These are phyloP conservation scores for Lentinula edodes DNA, from an alignment of 768 basidiomycete species.

Conservation along the genomic window DNA sequence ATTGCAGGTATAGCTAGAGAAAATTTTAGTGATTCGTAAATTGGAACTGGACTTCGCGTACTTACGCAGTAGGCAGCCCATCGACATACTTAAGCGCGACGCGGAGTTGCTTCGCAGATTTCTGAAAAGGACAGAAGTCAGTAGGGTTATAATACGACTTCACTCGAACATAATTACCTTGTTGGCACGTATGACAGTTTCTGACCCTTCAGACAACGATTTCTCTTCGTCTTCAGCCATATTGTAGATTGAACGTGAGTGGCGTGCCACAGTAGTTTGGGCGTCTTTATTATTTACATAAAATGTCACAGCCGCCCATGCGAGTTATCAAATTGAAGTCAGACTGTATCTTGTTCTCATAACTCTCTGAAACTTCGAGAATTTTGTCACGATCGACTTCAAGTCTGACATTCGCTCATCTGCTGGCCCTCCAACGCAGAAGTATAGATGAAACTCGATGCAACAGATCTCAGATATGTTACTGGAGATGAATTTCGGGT, in stretches of 20 bases:
- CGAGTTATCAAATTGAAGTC: not conserved
- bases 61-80: not conserved
- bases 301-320: not conserved
- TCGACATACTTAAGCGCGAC: not conserved
- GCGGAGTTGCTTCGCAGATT: not conserved
- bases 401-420: not conserved
- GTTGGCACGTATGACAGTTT: slow-evolving; percentile 23
- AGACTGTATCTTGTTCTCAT: too few species aligned
- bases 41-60: not conserved
- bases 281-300: not conserved
- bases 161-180: slow-evolving; percentile 17
- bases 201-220: slow-evolving; percentile 15
- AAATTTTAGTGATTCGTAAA: not conserved
- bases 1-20: slow-evolving; percentile 12
- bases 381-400: too few species aligned
- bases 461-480: slow-evolving; percentile 90
- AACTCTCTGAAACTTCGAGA: too few species aligned
- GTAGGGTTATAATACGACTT: not conserved
- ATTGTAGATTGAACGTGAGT: not conserved
- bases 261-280: not conserved
- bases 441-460: slow-evolving; percentile 80
- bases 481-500: slow-evolving; percentile 91
- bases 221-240: not conserved
- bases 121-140: not conserved
- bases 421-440: not conserved